Conservation (phyloP, 1,284 basidiomycete species). For the Phellopilus nigrolimitatus region DNA sequence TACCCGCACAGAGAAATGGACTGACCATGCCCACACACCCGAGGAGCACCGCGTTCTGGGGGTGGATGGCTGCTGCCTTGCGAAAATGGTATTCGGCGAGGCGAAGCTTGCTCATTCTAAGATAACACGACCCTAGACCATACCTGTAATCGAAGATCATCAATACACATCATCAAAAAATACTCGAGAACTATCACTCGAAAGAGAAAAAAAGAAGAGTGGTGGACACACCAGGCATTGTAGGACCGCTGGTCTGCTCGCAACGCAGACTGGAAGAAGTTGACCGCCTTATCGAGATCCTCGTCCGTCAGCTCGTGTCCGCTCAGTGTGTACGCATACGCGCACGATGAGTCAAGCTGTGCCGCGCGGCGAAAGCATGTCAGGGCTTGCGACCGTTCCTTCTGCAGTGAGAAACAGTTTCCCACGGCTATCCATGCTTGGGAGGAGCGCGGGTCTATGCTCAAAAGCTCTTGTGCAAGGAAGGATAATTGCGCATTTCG, state of each 20-base stretch:
- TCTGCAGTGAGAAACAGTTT: constrained; percentile 88
- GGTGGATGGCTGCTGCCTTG: constrained; percentile 85
- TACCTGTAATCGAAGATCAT: constrained; percentile 56
- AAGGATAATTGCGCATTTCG: constrained; percentile 78
- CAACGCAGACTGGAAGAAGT: constrained; percentile 86
- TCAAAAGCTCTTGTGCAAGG: constrained; percentile 84
- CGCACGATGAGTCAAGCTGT: constrained; percentile 77
- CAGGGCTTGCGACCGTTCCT: constrained; percentile 86
- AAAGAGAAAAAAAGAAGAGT: constrained; percentile 7
- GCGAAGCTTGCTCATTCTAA: constrained; percentile 84
- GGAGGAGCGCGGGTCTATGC: constrained; percentile 74
- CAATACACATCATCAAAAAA: constrained; percentile 1
- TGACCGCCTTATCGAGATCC: constrained; percentile 84
- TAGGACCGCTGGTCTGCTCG: constrained; percentile 87
- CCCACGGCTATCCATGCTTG: constrained; percentile 94
- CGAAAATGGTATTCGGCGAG: constrained; percentile 93
- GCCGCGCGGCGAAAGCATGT: constrained; percentile 88
- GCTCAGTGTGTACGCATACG: constrained; percentile 90
- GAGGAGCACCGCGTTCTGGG: constrained; percentile 83
- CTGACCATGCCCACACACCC: constrained; percentile 89
- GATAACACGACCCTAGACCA: constrained; percentile 92
- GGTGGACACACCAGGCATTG: constrained; percentile 79
- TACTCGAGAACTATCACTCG: constrained; percentile 5
- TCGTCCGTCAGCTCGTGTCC: constrained; percentile 95
- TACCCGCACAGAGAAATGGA: constrained; percentile 23